Evolutionary conservation across 2,329 filamentous ascomycete species (phyloP), one percentile per base, ranked within the genome.

Genomic region (Paraphoma sp.): DNA sequence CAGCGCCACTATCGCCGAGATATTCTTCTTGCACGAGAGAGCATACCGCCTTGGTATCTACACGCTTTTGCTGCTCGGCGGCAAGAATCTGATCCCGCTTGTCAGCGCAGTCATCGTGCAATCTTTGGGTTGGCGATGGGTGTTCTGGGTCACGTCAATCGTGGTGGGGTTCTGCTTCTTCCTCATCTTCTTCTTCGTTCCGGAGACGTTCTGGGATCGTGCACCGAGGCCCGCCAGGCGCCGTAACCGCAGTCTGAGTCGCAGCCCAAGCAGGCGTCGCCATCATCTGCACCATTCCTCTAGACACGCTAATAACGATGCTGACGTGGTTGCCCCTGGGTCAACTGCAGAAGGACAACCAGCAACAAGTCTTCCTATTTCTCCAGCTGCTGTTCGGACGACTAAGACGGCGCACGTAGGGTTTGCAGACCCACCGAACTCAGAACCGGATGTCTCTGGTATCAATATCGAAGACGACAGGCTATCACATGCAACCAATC

Each of bases 171-270:
- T 91, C 46, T 88, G 87, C 57, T 84, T 88, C 38, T 74, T 86
- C 17, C 79, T 96, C 2, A 82, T 98, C 1, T 97, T 96, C 73
- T 82, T 97, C 56, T 96, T 97, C 67, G 91, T 97, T 0, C 94
- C 94, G 0, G 94, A 98, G 78, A 97, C 93, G 0, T 97, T 97
- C 64, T 98, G 94, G 94, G 93, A 97, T 75, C 84, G 94, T 46
- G 89, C 89, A 2, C 93, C 93, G 8, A 78, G 79, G 30, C 80
- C 83, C 31, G 54, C 48, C 54, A 69, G 78, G 78, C 70, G 59
- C 51, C 63, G 59, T 78, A 80, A 57, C 59, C 70, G 52, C 49
- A 73, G 61, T 48, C 62, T 60, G 29, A 64, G 61, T 12, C 62
- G 67, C 38, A 73, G 70, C 51, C 77, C 51, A 47, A 61, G 63